These are phyloP conservation scores for Prunus yedoensis DNA, from an alignment of 331 rosid species.

Conservation along the genomic window DNA sequence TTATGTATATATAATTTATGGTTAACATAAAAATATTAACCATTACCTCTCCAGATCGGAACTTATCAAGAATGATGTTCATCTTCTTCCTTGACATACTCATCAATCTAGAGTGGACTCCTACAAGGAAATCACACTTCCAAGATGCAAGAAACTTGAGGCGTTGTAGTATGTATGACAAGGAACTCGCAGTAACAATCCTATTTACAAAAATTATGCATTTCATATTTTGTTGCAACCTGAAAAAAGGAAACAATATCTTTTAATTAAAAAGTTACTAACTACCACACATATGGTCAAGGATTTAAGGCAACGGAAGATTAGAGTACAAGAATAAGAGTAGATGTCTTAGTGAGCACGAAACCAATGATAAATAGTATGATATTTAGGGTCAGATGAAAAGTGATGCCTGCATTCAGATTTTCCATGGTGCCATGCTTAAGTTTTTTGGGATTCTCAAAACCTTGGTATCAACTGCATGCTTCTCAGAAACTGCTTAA, in stretches of 20 bases:
- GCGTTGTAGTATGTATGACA: conserved; percentile 64
- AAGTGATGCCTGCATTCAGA: not conserved
- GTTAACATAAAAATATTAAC: not conserved
- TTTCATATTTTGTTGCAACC: conserved; percentile 68
- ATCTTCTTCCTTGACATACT: conserved; percentile 74
- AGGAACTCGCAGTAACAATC: conserved; percentile 77
- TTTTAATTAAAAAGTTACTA: not conserved
- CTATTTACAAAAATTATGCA: conserved; percentile 95
- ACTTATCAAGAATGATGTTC: conserved; percentile 68
- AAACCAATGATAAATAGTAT: not conserved
- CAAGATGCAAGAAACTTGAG: conserved; percentile 64
- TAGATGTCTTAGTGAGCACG: not conserved
- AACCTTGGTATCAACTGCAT: not conserved
- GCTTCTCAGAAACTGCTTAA: not conserved
- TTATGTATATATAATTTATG: not conserved
- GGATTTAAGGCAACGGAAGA: conserved; percentile 2
- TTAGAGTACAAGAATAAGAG: not conserved
- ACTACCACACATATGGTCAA: not conserved
- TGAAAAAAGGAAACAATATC: conserved; percentile 34
- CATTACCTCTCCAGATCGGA: conserved; percentile 82
- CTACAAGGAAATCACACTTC: conserved; percentile 82
- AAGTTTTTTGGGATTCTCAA: not conserved
- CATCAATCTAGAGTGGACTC: conserved; percentile 74
- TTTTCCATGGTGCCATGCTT: not conserved
- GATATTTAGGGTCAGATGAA: conserved; percentile 1